A percentile compares a stretch with the other conserved stretches of the same genome.
Conservation (phyloP, 345 rosid species). For the Brassica juncea region DNA sequence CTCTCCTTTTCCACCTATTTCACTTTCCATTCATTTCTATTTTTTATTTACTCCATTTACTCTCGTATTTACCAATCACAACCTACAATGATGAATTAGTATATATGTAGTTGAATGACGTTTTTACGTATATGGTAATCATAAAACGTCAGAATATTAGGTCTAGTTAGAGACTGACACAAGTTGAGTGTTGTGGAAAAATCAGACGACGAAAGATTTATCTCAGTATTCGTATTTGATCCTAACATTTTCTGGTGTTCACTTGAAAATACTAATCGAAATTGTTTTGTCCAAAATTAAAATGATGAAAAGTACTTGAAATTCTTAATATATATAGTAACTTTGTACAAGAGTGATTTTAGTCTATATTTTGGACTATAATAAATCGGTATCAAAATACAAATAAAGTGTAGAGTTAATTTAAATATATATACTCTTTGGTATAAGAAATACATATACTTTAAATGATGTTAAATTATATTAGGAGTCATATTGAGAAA, state of each 20-base stretch:
- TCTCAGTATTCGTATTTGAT: not conserved
- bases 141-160: not conserved
- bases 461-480: too few species aligned
- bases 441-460: too few species aligned
- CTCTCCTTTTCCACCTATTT: too few species aligned
- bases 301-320: not conserved
- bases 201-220: not conserved
- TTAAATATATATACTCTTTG: too few species aligned
- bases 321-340: too few species aligned
- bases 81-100: conserved; percentile 9
- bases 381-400: not conserved
- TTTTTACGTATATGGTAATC: not conserved
- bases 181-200: not conserved
- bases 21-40: too few species aligned
- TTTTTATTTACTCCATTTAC: too few species aligned
- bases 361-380: not conserved
- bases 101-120: conserved; percentile 3
- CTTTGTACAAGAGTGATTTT: not conserved
- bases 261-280: not conserved
- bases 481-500: not conserved
- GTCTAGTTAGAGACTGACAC: conserved; percentile 1
- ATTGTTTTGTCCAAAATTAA: not conserved
- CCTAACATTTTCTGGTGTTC: not conserved
- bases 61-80: too few species aligned
- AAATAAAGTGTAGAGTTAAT: not conserved